These are phyloP conservation scores for Parasitella parasitica DNA, from an alignment of 371 early-diverging fungal genomes.

Conservation along the genomic window DNA sequence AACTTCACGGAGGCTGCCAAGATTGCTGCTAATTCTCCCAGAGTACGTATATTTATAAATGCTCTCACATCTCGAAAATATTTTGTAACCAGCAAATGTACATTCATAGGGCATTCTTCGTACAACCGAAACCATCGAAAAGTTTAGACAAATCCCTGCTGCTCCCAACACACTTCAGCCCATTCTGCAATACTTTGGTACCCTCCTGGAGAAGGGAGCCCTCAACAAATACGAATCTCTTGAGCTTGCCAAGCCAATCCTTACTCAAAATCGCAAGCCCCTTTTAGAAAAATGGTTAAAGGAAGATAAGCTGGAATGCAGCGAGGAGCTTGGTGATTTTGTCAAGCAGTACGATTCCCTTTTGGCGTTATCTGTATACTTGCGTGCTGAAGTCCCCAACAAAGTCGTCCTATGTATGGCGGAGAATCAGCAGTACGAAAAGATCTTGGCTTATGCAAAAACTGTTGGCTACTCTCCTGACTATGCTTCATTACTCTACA, in stretches of 20 bases:
- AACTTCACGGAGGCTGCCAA: slow-evolving; percentile 91
- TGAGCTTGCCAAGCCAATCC: slow-evolving; percentile 91
- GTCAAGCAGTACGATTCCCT: slow-evolving; percentile 89
- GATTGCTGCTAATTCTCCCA: slow-evolving; percentile 93
- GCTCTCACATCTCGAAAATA: no score
- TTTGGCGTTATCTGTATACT: slow-evolving; percentile 93
- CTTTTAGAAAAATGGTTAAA: slow-evolving; percentile 97
- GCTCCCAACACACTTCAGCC: slow-evolving; percentile 86
- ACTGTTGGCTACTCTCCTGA: slow-evolving; percentile 94
- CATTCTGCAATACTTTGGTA: slow-evolving; percentile 96
- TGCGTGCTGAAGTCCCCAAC: slow-evolving; percentile 89
- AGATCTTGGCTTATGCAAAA: slow-evolving; percentile 93
- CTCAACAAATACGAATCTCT: slow-evolving; percentile 94
- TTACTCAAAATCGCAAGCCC: slow-evolving; percentile 90
- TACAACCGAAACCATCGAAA: slow-evolving; percentile 92
- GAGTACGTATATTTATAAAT: slow-evolving; percentile 48
- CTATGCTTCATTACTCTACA: slow-evolving; percentile 84
- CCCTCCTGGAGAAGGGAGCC: slow-evolving; percentile 92
- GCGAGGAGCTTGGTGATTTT: slow-evolving; percentile 97
- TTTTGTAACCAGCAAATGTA: background rate
- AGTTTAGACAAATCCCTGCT: slow-evolving; percentile 85
- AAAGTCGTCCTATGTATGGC: slow-evolving; percentile 96
- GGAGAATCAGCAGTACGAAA: slow-evolving; percentile 93
- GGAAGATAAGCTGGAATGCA: slow-evolving; percentile 96
- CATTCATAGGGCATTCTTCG: slow-evolving; percentile 84